Conservation (phyloP, 2,329 filamentous ascomycete genomes). For the Sarocladiaceae sp. region DNA sequence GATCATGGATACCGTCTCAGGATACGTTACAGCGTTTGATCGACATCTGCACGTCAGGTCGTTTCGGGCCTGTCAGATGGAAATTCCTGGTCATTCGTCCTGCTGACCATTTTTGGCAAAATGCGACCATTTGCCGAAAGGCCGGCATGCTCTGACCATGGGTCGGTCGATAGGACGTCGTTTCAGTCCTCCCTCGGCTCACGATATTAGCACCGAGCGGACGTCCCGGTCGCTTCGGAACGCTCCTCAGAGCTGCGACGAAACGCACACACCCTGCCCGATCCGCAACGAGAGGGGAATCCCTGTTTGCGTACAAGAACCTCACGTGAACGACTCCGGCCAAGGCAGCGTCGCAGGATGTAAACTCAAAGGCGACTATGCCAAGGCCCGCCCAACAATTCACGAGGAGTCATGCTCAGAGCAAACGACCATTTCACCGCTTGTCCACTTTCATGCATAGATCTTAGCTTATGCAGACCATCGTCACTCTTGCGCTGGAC, state of each 20-base stretch:
- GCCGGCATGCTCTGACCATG: no score
- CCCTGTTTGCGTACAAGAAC: constrained; percentile 1
- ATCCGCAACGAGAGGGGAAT: background rate
- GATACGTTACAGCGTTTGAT: constrained; percentile 5
- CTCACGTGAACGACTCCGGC: background rate
- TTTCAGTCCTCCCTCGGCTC: background rate
- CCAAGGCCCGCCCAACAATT: no score
- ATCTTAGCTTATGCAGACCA: background rate
- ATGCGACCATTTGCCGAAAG: background rate
- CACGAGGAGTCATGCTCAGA: background rate
- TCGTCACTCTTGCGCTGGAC: background rate
- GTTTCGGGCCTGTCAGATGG: constrained; percentile 1
- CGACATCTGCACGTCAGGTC: constrained; percentile 1
- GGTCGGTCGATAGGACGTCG: background rate
- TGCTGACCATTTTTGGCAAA: no score
- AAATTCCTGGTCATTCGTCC: background rate
- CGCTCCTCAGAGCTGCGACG: background rate
- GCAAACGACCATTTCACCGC: constrained; percentile 1
- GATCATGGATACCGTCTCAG: no score
- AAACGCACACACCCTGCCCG: background rate
- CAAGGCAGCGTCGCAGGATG: constrained; percentile 3
- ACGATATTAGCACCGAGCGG: background rate
- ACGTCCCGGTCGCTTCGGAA: background rate
- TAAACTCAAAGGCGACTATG: background rate
- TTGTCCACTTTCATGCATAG: background rate